Conservation (phyloP, 179 eudicot species). For the Drosera spatulata region DNA sequence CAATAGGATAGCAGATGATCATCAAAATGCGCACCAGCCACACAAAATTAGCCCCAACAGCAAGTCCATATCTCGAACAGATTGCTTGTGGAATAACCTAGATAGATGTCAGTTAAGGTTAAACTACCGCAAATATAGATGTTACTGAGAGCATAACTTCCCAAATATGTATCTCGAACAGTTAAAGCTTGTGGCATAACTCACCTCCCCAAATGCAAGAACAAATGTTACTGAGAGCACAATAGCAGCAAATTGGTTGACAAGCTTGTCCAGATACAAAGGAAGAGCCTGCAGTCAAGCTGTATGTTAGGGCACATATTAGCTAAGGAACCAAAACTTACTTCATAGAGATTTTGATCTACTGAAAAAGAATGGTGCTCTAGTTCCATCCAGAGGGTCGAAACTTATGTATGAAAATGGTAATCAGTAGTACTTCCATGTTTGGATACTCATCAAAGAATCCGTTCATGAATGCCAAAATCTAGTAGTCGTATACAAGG, state of each 20-base stretch:
- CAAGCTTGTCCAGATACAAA: slow-evolving; percentile 76
- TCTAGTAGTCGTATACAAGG: neutral
- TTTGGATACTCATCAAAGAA: neutral
- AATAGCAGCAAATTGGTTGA: slow-evolving; percentile 81
- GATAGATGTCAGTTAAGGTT: slow-evolving; percentile 4
- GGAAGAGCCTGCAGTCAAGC: slow-evolving; percentile 98
- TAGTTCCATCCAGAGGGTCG: too few relatives aligned
- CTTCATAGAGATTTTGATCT: too few relatives aligned
- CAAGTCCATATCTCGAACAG: slow-evolving; percentile 83
- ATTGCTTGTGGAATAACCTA: slow-evolving; percentile 94
- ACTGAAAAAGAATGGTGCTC: too few relatives aligned
- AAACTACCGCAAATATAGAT: neutral
- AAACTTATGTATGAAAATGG: too few relatives aligned
- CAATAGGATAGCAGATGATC: slow-evolving; percentile 71
- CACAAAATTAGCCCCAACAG: slow-evolving; percentile 85
- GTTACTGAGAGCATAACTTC: neutral
- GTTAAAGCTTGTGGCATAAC: neutral
- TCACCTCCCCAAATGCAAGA: slow-evolving; percentile 88
- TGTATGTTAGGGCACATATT: slow-evolving; percentile 2
- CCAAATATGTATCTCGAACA: neutral
- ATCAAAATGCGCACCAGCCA: slow-evolving; percentile 79
- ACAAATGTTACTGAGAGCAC: slow-evolving; percentile 88
- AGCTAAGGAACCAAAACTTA: too few relatives aligned
- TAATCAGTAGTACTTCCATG: too few relatives aligned
- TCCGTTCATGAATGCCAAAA: neutral